Conservation (phyloP, 2,329 filamentous ascomycete species). For the Cercospora sp. region DNA sequence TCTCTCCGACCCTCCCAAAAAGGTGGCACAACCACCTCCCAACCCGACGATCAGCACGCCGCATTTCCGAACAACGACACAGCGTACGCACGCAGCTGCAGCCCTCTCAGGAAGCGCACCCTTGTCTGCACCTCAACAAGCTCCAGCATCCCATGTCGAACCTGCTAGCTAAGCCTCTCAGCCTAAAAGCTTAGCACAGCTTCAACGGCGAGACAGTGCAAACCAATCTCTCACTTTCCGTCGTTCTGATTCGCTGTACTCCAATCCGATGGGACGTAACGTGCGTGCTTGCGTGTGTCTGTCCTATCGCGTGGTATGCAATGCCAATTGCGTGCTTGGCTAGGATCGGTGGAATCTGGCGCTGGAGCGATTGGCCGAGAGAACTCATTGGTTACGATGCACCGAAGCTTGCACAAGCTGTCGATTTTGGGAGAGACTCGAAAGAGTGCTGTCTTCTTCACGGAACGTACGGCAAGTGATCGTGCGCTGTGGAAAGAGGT, state of each 20-base stretch:
- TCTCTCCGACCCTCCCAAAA: not conserved
- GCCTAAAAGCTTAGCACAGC: not conserved
- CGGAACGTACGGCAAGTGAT: not conserved
- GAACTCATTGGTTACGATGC: not conserved
- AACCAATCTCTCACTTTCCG: too few relatives aligned
- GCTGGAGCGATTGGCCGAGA: not conserved
- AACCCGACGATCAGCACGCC: not conserved
- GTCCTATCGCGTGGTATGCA: not conserved
- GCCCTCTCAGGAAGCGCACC: too few relatives aligned
- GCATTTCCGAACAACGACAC: not conserved
- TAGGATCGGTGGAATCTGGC: not conserved
- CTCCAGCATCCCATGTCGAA: not conserved
- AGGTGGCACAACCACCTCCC: not conserved
- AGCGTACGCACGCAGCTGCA: not conserved
- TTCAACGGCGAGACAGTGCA: not conserved
- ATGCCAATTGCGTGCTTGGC: not conserved
- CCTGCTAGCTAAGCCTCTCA: not conserved
- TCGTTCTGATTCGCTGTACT: too few relatives aligned
- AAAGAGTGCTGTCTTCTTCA: not conserved
- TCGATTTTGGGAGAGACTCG: too few relatives aligned
- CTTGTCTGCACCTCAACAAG: not conserved
- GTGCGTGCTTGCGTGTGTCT: too few relatives aligned
- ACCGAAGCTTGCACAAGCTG: not conserved
- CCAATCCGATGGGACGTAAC: not conserved
- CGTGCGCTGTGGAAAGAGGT: not conserved